Percentiles rank a stretch among this genome's conserved stretches.
Conservation (phyloP, 495 filamentous ascomycete species). For the Aspergillus carlsbadensis region DNA sequence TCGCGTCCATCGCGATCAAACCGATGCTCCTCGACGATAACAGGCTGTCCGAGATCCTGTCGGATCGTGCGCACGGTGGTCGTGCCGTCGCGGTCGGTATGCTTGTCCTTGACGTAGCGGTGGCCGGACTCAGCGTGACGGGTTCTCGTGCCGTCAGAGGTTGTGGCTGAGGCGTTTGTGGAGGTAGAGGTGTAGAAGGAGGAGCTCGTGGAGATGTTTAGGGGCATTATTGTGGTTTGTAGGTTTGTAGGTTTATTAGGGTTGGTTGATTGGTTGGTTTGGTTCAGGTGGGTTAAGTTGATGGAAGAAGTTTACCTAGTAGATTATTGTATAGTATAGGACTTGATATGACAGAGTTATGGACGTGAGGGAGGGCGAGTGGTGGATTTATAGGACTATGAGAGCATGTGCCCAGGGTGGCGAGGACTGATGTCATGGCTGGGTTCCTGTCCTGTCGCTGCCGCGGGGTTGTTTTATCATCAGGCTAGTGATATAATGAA, state of each 20-base stretch:
- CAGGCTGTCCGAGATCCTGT: conserved; percentile 38
- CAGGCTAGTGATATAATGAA: too few relatives aligned
- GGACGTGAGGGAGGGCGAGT: not conserved
- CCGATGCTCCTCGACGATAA: conserved; percentile 34
- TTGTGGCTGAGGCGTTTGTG: conserved; percentile 35
- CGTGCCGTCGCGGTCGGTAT: conserved; percentile 36
- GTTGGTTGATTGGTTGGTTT: not conserved
- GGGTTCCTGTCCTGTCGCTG: not conserved
- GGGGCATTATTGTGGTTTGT: too few relatives aligned
- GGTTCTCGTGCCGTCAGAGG: conserved; percentile 25
- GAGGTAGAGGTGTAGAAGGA: conserved; percentile 24
- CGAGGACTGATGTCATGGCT: conserved; percentile 8
- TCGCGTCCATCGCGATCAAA: conserved; percentile 40
- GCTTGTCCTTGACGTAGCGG: conserved; percentile 34
- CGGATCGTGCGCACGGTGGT: conserved; percentile 38
- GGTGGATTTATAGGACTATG: not conserved
- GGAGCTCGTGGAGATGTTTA: conserved; percentile 4
- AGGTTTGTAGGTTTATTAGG: not conserved
- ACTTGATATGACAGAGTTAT: too few relatives aligned
- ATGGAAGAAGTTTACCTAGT: too few relatives aligned
- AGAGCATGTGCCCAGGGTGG: conserved; percentile 3
- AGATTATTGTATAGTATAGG: too few relatives aligned
- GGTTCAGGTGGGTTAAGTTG: not conserved
- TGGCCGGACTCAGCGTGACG: conserved; percentile 27
- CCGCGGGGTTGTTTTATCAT: not conserved